Evolutionary conservation across 2,329 filamentous ascomycete genomes (phyloP).

Genomic region (Aspergillus sp.): DNA sequence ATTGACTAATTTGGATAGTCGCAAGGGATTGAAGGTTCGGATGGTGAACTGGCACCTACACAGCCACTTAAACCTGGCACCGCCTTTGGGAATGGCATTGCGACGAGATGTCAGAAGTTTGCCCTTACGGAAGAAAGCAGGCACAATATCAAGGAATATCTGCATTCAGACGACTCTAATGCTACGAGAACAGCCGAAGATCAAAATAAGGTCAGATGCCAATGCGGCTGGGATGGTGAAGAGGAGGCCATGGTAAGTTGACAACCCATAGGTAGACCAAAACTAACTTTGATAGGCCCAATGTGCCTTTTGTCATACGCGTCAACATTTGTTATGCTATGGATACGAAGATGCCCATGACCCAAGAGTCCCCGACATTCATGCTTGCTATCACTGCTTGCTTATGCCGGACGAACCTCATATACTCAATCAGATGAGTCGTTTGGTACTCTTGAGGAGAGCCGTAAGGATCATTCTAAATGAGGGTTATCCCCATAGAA

Average conservation of each 20-base stretch:
- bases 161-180: slow-evolving; percentile 1
- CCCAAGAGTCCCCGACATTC: slow-evolving; percentile 41
- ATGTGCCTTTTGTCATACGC: slow-evolving; percentile 47
- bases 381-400: slow-evolving; percentile 52
- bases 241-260: slow-evolving; percentile 46
- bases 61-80: slow-evolving; percentile 22
- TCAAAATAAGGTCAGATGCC: slow-evolving; percentile 35
- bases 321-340: slow-evolving; percentile 52
- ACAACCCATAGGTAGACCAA: not conserved
- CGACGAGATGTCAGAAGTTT: slow-evolving; percentile 7
- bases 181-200: not conserved
- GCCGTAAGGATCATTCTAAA: slow-evolving; percentile 31
- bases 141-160: slow-evolving; percentile 19
- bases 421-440: slow-evolving; percentile 30
- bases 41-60: slow-evolving; percentile 32
- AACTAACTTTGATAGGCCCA: slow-evolving; percentile 37
- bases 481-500: slow-evolving; percentile 32
- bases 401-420: slow-evolving; percentile 31
- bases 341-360: slow-evolving; percentile 44
- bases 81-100: slow-evolving; percentile 5
- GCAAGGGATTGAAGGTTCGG: slow-evolving; percentile 24
- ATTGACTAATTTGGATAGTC: slow-evolving; percentile 16
- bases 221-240: slow-evolving; percentile 44
- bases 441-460: slow-evolving; percentile 30
- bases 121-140: slow-evolving; percentile 23